phyloP scores from a whole-genome alignment of 75 land plant genomes.

The Pseudotsuga menziesii region DNA sequence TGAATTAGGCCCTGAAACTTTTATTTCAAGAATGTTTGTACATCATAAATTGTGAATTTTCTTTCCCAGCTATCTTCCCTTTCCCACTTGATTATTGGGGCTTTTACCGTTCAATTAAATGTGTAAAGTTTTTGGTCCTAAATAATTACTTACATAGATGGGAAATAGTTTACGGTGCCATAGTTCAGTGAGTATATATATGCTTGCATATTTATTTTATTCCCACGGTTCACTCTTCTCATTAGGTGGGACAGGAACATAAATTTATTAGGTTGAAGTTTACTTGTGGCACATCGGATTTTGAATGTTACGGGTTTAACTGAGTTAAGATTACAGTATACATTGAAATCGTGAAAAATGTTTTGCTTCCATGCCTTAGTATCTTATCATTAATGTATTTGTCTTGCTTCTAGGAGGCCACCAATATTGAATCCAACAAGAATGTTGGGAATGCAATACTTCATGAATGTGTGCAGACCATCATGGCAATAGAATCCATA shows the following conservation, averaged over 20 bases:
- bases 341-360: too few species aligned
- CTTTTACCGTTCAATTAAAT: not conserved
- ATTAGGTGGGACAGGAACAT: not conserved
- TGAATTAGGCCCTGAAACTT: too few species aligned
- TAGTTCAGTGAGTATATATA: not conserved
- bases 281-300: not conserved
- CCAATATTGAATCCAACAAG: slow-evolving; percentile 94
- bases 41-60: too few species aligned
- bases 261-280: not conserved
- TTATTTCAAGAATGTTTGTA: too few species aligned
- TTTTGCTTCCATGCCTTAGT: too few species aligned
- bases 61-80: not conserved
- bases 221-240: too few species aligned
- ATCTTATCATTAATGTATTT: too few species aligned
- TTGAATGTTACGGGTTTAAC: not conserved
- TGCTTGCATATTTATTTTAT: not conserved
- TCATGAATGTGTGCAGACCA: slow-evolving; percentile 95
- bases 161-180: not conserved
- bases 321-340: too few species aligned
- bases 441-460: slow-evolving; percentile 98
- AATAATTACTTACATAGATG: not conserved
- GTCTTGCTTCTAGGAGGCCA: slow-evolving; percentile 71
- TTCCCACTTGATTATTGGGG: not conserved
- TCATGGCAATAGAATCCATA: slow-evolving; percentile 95
- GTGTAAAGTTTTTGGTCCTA: not conserved